These are phyloP conservation scores for Tympanopsis confertula DNA, from an alignment of 2,329 filamentous ascomycete species.

Conservation along the genomic window DNA sequence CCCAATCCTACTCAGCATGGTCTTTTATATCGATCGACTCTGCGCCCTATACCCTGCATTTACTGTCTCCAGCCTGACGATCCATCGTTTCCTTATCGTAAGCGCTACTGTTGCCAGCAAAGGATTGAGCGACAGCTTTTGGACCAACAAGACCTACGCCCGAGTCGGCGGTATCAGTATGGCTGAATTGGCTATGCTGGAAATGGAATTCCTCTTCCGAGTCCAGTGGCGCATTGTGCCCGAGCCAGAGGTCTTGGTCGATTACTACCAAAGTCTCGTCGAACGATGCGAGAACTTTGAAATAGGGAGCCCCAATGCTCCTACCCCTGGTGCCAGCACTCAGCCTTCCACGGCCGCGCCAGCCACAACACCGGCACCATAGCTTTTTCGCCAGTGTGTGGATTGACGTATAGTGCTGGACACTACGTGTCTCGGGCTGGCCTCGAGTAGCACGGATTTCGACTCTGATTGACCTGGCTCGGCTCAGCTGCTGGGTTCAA, in stretches of 20 bases:
- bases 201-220: conserved; percentile 51
- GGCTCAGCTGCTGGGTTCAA: too few relatives aligned
- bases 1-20: conserved; percentile 56
- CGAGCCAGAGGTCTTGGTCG: conserved; percentile 49
- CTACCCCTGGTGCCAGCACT: too few relatives aligned
- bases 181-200: conserved; percentile 48
- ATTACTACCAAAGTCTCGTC: conserved; percentile 53
- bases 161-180: conserved; percentile 53
- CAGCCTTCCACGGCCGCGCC: too few relatives aligned
- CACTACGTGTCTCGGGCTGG: too few relatives aligned
- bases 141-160: conserved; percentile 59
- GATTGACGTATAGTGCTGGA: too few relatives aligned
- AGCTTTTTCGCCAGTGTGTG: too few relatives aligned
- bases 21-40: conserved; percentile 58
- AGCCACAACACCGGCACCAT: too few relatives aligned
- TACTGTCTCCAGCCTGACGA: conserved; percentile 53
- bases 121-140: conserved; percentile 55
- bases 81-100: conserved; percentile 56
- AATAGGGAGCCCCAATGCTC: too few relatives aligned
- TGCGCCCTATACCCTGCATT: conserved; percentile 54
- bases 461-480: too few relatives aligned
- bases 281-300: conserved; percentile 46
- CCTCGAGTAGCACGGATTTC: too few relatives aligned
- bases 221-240: conserved; percentile 58
- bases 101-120: conserved; percentile 56